Base-by-base conservation (phyloP, 257 asterid species). In the Rhazya stricta region DNA sequence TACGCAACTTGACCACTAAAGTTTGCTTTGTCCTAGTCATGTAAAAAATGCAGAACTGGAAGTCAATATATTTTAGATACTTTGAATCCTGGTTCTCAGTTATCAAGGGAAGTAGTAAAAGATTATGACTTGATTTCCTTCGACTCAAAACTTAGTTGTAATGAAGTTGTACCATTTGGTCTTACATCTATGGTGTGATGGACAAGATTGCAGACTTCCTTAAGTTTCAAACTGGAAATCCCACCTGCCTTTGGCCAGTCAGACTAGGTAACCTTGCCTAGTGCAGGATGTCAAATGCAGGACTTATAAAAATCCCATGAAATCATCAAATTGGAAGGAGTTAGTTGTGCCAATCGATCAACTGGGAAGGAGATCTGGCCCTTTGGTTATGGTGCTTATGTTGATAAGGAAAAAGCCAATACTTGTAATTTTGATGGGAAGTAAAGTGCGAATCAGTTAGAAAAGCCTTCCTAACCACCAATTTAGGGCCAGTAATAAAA, bases 401-500 rank as follows among this genome's bases (percentile, higher is more conserved):
- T n/a, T 53, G 67, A 53, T 50, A 48, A 36, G 45, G 75, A n/a
- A 45, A 54, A 71, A 27, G 13, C 9, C 62, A 70, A 43, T n/a
- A 46, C 43, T 27, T 21, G 42, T 29, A 77, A 77, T 43, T 77
- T 60, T 61, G 72, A 71, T 36, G 61, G 53, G 32, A 36, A 25
- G 43, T 5, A 12, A 62, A 36, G 54, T 32, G 23, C 60, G 61
- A 39, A 67, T 74, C 76, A 43, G 76, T 57, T 71, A 73, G 70
- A 74, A 21, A 66, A 43, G 27, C 50, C 69, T 16, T 67, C 74
- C 71, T 34, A 79, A 82, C 77, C 25, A 69, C 68, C 85, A 72
- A 79, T 76, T 80, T 82, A 71, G 66, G 78, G 65, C 69, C 37
- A 73, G 74, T 21, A 73, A 72, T 67, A 42, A 72, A 43, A 57